Conservation (phyloP, 202 grass and related monocot genomes). For the Miscanthus sacchariflorus region DNA sequence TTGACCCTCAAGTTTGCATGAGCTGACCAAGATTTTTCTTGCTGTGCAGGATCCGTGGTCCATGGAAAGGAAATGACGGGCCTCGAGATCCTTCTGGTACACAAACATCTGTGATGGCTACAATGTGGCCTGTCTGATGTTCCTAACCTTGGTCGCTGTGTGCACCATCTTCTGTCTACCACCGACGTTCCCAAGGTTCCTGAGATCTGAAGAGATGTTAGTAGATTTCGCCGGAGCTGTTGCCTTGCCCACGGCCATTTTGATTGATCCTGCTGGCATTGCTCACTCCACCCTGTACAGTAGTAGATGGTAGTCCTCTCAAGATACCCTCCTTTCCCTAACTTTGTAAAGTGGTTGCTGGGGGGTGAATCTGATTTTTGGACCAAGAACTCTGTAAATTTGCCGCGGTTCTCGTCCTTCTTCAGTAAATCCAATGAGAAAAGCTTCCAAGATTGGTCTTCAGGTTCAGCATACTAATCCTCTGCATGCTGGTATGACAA, state of each 20-base stretch:
- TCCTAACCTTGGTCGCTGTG: neutral
- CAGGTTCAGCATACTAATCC: neutral
- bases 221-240: constrained; percentile 29
- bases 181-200: neutral
- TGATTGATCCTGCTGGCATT: constrained; percentile 55
- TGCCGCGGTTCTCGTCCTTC: constrained; percentile 14
- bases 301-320: constrained; percentile 49
- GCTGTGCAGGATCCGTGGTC: constrained; percentile 45
- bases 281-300: constrained; percentile 53
- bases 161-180: constrained; percentile 29
- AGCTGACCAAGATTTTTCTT: constrained; percentile 11
- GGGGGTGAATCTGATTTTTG: constrained; percentile 31
- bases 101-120: constrained; percentile 16
- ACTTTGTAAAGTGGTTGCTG: constrained; percentile 4
- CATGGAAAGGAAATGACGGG: constrained; percentile 35
- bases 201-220: constrained; percentile 29
- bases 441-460: neutral
- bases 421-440: constrained; percentile 12
- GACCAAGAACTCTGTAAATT: constrained; percentile 44
- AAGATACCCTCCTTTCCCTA: neutral
- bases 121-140: constrained; percentile 19
- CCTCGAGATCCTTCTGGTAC: constrained; percentile 1
- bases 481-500: neutral
- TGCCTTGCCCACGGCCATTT: constrained; percentile 49
- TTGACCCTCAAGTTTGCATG: neutral